Percentiles rank a stretch among this genome's conserved stretches.
These are phyloP conservation scores for Haberlea rhodopensis DNA, from an alignment of 257 asterid genomes.

Conservation along the genomic window DNA sequence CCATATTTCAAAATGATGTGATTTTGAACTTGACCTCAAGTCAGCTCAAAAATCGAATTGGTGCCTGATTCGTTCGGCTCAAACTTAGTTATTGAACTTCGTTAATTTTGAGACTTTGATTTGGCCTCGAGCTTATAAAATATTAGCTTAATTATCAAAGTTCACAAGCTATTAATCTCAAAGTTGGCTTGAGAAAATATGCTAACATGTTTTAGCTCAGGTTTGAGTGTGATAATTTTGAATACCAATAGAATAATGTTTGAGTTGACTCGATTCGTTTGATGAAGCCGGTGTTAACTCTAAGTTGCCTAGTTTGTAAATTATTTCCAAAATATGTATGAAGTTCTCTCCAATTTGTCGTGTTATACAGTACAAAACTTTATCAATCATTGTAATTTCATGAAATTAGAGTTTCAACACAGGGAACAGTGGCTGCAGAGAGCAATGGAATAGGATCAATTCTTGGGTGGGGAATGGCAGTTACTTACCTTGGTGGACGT, in stretches of 20 bases:
- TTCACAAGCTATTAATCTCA: too few species aligned
- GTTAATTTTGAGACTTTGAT: too few species aligned
- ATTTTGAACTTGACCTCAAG: not conserved
- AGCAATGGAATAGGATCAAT: conserved; percentile 44
- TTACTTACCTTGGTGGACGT: conserved; percentile 67
- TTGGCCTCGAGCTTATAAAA: too few species aligned
- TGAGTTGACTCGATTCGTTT: not conserved
- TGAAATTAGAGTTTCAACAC: conserved; percentile 26
- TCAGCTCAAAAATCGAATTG: not conserved
- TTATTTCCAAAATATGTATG: conserved; percentile 21
- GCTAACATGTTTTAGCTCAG: not conserved
- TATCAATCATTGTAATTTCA: conserved; percentile 27
- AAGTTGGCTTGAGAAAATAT: too few species aligned
- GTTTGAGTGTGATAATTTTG: conserved; percentile 9
- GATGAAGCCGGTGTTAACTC: conserved; percentile 26
- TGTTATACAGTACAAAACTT: not conserved
- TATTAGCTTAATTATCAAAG: too few species aligned
- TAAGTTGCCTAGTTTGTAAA: not conserved
- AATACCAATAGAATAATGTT: not conserved
- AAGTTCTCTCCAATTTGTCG: not conserved
- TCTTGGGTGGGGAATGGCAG: conserved; percentile 88
- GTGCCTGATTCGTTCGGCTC: too few species aligned
- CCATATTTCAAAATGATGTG: too few species aligned
- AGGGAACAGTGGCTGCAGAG: conserved; percentile 23
- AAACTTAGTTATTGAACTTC: too few species aligned